phyloP scores from a whole-genome alignment of 2,329 filamentous ascomycete species.

The Aspergillus caelatus region DNA sequence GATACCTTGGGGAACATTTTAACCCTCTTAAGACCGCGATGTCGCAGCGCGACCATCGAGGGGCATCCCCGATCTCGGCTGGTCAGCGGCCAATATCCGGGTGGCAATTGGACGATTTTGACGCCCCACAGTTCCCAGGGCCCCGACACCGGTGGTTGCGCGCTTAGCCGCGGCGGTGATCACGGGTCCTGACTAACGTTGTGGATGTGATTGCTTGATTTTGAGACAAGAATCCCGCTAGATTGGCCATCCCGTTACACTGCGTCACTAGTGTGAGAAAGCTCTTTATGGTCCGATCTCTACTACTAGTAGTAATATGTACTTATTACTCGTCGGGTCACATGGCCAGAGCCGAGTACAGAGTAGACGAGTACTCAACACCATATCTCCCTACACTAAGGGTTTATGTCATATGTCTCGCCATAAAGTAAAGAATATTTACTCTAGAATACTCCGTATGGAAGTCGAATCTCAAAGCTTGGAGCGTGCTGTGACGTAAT shows the following conservation, averaged over 20 bases:
- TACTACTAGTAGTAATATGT: no score
- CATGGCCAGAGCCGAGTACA: background rate
- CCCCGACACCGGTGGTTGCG: constrained; percentile 13
- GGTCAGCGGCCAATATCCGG: constrained; percentile 36
- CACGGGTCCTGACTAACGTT: constrained; percentile 17
- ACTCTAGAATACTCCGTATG: background rate
- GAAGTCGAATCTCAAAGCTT: background rate
- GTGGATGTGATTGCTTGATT: constrained; percentile 14
- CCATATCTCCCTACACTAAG: no score
- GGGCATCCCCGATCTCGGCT: constrained; percentile 40
- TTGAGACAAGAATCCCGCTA: background rate
- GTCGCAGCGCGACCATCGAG: constrained; percentile 36
- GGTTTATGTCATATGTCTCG: no score
- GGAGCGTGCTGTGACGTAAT: background rate
- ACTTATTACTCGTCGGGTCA: background rate
- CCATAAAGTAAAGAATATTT: no score
- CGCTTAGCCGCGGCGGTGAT: constrained; percentile 18
- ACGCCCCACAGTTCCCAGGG: constrained; percentile 5
- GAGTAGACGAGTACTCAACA: background rate
- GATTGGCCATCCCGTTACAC: background rate
- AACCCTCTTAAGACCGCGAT: constrained; percentile 32
- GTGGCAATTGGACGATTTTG: constrained; percentile 28
- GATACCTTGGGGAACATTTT: constrained; percentile 27
- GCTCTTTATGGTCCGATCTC: background rate
- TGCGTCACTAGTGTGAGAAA: background rate